Percentiles rank a stretch among this genome's conserved stretches.
These are phyloP conservation scores for Vaccinium corymbosum DNA, from an alignment of 148 eudicot genomes.

Conservation along the genomic window DNA sequence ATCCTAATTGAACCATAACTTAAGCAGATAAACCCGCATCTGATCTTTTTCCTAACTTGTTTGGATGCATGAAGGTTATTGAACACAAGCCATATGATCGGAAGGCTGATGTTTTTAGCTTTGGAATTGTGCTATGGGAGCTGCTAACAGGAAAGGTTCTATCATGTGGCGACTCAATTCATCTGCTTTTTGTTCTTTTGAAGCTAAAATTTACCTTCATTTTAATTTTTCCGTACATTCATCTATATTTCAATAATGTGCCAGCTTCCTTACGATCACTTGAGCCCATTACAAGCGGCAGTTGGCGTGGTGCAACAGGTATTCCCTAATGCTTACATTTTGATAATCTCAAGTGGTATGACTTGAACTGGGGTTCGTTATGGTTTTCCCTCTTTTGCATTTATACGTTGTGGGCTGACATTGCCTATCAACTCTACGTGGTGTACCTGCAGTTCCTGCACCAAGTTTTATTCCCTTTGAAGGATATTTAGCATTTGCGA, in stretches of 20 bases:
- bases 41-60: constrained; percentile 20
- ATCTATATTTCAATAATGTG: neutral
- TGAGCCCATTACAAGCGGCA: constrained; percentile 58
- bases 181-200: neutral
- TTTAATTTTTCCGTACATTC: neutral
- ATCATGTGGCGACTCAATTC: neutral
- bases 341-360: neutral
- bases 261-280: constrained; percentile 49
- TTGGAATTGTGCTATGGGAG: constrained; percentile 55
- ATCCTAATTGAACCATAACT: neutral
- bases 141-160: constrained; percentile 51
- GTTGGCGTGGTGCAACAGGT: constrained; percentile 57
- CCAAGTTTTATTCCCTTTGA: neutral
- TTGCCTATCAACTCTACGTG: neutral
- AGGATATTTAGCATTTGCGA: neutral
- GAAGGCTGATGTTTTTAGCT: constrained; percentile 58
- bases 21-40: neutral
- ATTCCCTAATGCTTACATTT: neutral
- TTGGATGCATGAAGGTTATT: constrained; percentile 41
- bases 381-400: neutral
- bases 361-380: neutral
- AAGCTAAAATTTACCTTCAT: neutral
- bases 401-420: neutral
- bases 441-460: neutral
- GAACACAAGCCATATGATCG: constrained; percentile 53